Base-by-base conservation (phyloP, 805 yeast species). In the Diddensiella santjacobensis region DNA sequence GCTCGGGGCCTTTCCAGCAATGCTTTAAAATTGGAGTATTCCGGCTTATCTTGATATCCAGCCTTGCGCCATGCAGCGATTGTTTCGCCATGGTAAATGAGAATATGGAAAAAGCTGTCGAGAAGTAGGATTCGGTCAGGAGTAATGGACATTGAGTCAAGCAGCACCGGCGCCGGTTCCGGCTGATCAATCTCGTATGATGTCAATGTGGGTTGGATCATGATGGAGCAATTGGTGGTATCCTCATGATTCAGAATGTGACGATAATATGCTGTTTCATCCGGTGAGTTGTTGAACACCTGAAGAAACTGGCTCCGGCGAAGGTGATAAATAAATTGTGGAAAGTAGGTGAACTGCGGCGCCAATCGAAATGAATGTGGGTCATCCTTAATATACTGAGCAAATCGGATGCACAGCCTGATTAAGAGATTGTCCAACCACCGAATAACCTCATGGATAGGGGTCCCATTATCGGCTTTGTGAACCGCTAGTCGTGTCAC, bases 241-340 rank as follows among this genome's bases (percentile, higher is more conserved):
- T 89, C 96, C 60, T 90, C 96, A 56, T 87, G 81, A 59, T 83
- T 75, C 64, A 90, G 78, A 17, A 87, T 82, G 67, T 90, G 97
- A 67, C 96, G 83, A 69, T 89, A 87, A 67, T 87, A 90, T 30
- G 95, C 95, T 42, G 96, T 87, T 71, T 90, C 98, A 72, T 90
- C 98, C 1, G 97, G 97, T 3, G 98, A 90, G 67, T 87, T 87
- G 71, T 90, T 90, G 75, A 90, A 90, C 33, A 89, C 93, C 67
- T 87, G 93, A 62, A 90, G 74, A 65, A 90, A 87, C 66, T 87
- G 96, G 1, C 96, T 86, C 68, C 97, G 82, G 74, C 97, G 82
- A 67, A 90, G 77, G 67, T 90, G 91, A 68, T 83, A 90, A 64
- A 90, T 82, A 61, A 90, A 91, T 66, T 90, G 97, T n/a, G 98